phyloP scores from a whole-genome alignment of 2,329 filamentous ascomycete species.

The Microascus cirrosus region DNA sequence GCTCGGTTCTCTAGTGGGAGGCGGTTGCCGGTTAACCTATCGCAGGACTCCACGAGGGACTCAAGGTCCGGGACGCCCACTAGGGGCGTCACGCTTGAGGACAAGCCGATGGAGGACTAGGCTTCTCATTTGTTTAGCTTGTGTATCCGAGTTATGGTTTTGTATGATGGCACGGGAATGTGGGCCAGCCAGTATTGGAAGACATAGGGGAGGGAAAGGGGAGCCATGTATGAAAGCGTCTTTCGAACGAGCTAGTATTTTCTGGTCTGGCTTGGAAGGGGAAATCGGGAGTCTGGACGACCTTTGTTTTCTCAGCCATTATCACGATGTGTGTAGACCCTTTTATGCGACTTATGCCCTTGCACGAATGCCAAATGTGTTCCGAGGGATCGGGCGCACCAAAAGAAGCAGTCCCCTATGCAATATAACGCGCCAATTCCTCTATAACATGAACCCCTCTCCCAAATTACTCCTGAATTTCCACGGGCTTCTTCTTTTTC shows the following conservation, averaged over 20 bases:
- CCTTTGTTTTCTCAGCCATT: neutral
- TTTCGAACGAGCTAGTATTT: neutral
- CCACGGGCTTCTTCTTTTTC: constrained; percentile 16
- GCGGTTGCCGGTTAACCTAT: neutral
- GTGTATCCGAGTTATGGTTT: constrained; percentile 12
- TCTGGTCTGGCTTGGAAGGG: neutral
- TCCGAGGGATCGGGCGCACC: neutral
- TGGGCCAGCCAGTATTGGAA: neutral
- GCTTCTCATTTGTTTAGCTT: neutral
- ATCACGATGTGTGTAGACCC: neutral
- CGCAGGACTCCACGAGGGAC: neutral
- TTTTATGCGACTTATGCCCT: neutral
- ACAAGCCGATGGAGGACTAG: constrained; percentile 37
- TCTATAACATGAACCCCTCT: neutral
- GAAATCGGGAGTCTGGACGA: neutral
- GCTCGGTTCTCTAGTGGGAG: constrained; percentile 39
- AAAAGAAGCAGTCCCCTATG: neutral
- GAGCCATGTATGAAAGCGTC: constrained; percentile 1
- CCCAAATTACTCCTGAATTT: constrained; percentile 3
- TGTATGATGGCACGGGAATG: constrained; percentile 13
- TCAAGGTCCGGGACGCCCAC: constrained; percentile 8
- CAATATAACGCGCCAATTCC: neutral
- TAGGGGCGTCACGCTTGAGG: constrained; percentile 37
- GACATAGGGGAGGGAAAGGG: neutral
- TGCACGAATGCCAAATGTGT: neutral